Evolutionary conservation across 345 rosid genomes (phyloP).

Genomic region (Isatis tinctoria): DNA sequence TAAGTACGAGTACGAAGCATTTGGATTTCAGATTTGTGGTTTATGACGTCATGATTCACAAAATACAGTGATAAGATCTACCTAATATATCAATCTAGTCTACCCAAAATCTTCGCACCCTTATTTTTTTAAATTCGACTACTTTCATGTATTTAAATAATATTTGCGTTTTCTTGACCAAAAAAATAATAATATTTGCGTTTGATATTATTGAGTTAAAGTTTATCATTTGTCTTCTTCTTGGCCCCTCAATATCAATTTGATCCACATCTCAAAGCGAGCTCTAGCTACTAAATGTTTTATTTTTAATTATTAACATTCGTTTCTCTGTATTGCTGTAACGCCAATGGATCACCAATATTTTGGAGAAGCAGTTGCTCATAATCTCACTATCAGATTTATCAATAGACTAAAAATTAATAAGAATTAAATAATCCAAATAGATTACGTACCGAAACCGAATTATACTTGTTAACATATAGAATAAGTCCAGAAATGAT

Average conservation of each 20-base stretch:
- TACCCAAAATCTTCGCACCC: neutral
- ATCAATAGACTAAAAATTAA: no score
- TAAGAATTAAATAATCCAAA: neutral
- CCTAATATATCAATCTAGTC: neutral
- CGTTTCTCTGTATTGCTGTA: no score
- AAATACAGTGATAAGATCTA: neutral
- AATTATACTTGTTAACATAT: no score
- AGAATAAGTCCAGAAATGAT: neutral
- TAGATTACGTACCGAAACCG: no score
- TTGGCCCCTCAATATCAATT: neutral
- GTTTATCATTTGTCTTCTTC: neutral
- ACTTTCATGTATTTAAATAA: neutral
- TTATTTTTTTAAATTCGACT: neutral
- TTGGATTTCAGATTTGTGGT: neutral
- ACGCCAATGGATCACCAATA: no score
- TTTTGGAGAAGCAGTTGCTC: no score
- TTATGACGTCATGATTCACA: neutral
- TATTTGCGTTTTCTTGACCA: neutral
- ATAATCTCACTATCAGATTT: no score
- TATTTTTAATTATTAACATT: no score
- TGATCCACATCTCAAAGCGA: no score
- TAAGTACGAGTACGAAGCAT: no score
- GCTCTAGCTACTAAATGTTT: no score
- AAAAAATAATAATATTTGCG: neutral
- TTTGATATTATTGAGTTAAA: neutral